A percentile compares a stretch with the other conserved stretches of the same genome.
Conservation (phyloP, 2,329 filamentous ascomycete genomes). For the Monosporascus sp. region DNA sequence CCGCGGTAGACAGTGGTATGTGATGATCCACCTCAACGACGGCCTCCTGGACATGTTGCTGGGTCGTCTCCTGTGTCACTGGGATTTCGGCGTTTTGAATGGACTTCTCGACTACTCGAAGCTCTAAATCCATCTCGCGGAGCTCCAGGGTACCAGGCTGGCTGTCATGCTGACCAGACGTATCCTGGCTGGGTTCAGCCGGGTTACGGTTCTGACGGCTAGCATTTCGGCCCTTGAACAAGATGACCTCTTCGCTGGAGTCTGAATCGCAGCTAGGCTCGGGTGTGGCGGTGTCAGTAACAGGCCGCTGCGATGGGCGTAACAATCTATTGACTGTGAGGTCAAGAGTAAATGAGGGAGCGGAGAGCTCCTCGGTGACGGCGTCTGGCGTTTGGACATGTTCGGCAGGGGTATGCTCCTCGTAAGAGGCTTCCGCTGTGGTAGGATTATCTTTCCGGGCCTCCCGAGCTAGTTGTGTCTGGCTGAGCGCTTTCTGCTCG, state of each 20-base stretch:
- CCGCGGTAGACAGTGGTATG: slow-evolving; percentile 15
- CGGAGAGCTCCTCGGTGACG: not conserved
- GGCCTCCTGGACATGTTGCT: slow-evolving; percentile 6
- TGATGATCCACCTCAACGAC: slow-evolving; percentile 12
- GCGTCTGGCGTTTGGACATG: not conserved
- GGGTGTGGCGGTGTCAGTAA: not conserved
- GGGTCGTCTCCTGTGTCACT: not conserved
- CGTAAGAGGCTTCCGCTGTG: not conserved
- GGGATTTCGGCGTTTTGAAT: slow-evolving; percentile 3
- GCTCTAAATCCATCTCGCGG: slow-evolving; percentile 27
- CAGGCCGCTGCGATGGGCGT: slow-evolving; percentile 1
- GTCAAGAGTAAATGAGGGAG: slow-evolving; percentile 3
- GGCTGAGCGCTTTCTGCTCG: not conserved
- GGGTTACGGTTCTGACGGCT: slow-evolving; percentile 16
- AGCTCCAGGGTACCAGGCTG: slow-evolving; percentile 9
- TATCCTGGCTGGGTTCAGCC: not conserved
- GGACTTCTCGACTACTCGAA: slow-evolving; percentile 22
- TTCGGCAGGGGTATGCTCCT: not conserved
- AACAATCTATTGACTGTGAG: slow-evolving; percentile 22
- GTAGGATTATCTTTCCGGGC: not conserved
- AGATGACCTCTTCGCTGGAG: slow-evolving; percentile 69
- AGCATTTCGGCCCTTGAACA: slow-evolving; percentile 54
- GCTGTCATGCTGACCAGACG: not conserved
- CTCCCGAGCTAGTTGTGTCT: slow-evolving; percentile 3
- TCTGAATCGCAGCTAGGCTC: slow-evolving; percentile 33